Evolutionary conservation across 768 basidiomycete species (phyloP), one percentile per base, ranked within the genome.

Genomic region (Suillus placidus): DNA sequence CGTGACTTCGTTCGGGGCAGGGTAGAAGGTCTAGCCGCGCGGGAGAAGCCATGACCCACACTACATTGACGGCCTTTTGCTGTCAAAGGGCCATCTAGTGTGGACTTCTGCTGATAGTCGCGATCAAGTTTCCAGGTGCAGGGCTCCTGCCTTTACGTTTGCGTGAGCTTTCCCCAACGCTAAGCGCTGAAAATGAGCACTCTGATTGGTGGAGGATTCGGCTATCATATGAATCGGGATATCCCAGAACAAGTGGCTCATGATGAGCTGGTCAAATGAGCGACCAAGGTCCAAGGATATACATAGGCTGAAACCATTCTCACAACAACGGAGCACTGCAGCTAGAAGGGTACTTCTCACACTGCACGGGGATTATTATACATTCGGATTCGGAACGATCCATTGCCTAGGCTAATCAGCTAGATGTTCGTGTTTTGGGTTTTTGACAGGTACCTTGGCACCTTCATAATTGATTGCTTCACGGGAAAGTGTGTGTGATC

Each of bases 311-410:
- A 26, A 18, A 26, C 43, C 52, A 54, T 67, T 67, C 67, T 67
- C 67, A 67, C 66, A 60, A 16, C 30, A 45, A 38, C 56, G 43
- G 38, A 65, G 26, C 23, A 64, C 23, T 55, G 23, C 26, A 34
- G 56, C 52, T 5, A 54, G 52, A 54, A 32, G 18, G 32, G 32
- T 66, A 57, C 57, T 58, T 73, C 73, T 73, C 73, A 73, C 73
- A 73, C 74, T n/a, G 60, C 26, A 62, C 72, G 72, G 72, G 63
- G 72, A 75, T 63, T 35, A 43, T 47, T 51, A 64, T 67, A 37
- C 65, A 55, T 43, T 65, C 6, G 16, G 52, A 55, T 43, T 65
- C 6, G 16, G 52, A n/a, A 14, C 20, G 62, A 51, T 30, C n/a
- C 60, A 23, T 49, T 20, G 38, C 61, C 30, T 32, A 64, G 62